Base-by-base conservation (phyloP, 352 stramenopile species). In the Phytophthora crassamura region DNA sequence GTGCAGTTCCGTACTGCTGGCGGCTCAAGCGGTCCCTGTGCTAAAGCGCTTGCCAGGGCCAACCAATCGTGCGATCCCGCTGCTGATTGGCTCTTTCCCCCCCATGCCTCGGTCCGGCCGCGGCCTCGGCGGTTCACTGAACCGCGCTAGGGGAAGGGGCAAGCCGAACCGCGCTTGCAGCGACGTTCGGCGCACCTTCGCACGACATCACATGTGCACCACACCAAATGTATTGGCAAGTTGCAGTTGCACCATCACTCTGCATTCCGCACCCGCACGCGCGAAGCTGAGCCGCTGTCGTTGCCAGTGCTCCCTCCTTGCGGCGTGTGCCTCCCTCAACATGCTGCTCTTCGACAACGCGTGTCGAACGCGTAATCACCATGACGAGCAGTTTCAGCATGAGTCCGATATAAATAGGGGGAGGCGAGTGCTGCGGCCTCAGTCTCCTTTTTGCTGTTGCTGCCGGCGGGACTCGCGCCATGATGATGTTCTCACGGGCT, bases 1-100 rank as follows among this genome's bases (percentile, higher is more conserved):
- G 70, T 89, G 82, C 84, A 93, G 84, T 93, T 93, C 84, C 82
- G 82, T 90, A 93, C 82, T 93, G 84, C 79, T 79, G 39, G 50
- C 52, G 52, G 38, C 53, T 49, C 46, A 36, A 22, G 42, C n/a
- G 40, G n/a, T 34, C 32, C 48, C 32, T 57, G 30, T 47, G 42
- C 59, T 28, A 80, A 77, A 78, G 69, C 76, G 65, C 63, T 28
- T 77, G 60, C 75, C 67, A 86, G 79, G 82, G 77, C 83, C 83
- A 91, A 89, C 80, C 83, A 91, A 88, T 89, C 73, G 74, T 68
- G 72, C 57, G 65, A 47, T 75, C 61, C 67, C 48, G 67, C 60
- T 42, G 63, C 69, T 83, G 69, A 82, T 74, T 73, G 63, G 69
- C 35, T 47, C 58, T 64, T 74, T 71, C 57, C 30, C 50, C 15